Evolutionary conservation across 495 filamentous ascomycete species (phyloP), one percentile per base, ranked within the genome.

Genomic region (Penicillium herquei): DNA sequence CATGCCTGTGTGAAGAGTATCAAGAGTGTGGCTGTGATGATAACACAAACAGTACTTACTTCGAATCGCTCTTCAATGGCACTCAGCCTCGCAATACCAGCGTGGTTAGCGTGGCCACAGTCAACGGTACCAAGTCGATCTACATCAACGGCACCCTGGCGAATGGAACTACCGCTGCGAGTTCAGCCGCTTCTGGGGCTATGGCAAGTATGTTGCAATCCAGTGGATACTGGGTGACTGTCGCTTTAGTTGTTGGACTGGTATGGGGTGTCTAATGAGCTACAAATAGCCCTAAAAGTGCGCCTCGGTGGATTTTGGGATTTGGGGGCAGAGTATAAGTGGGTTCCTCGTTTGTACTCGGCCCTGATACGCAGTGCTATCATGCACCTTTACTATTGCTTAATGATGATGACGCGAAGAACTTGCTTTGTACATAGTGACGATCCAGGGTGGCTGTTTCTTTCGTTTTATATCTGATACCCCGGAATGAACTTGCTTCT

Each of bases 111-210:
- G 80, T 96, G 13, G 79, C 79, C 0, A 54, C 64, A 9, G 83
- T 91, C 26, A 92, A 96, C 62, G 89, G 87, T 21, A 94, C 84
- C 0, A 51, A 74, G 46, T 92, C 83, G 14, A 82, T 97, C 55
- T 75, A 91, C 49, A 77, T 97, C 69, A 94, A 95, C 59, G 94
- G 94, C 10, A 92, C 90, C 0, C 70, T 97, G 43, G 84, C 88
- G 16, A 94, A 94, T 62, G 91, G 89, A 26, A 96, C 92, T 1
- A 91, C 89, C 0, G 80, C 82, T 5, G 66, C 79, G 12, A 41
- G 57, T 9, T 61, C 63, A 7, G 74, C 64, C 13, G 75, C 65
- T 30, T 66, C 56, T 12, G 70, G 62, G 39, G 52, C 65, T 21
- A 54, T 75, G 31, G 54, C 67, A 44, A 58, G 54, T 18, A 42